phyloP scores from a whole-genome alignment of 768 basidiomycete species.

The Saitozyma sp. region DNA sequence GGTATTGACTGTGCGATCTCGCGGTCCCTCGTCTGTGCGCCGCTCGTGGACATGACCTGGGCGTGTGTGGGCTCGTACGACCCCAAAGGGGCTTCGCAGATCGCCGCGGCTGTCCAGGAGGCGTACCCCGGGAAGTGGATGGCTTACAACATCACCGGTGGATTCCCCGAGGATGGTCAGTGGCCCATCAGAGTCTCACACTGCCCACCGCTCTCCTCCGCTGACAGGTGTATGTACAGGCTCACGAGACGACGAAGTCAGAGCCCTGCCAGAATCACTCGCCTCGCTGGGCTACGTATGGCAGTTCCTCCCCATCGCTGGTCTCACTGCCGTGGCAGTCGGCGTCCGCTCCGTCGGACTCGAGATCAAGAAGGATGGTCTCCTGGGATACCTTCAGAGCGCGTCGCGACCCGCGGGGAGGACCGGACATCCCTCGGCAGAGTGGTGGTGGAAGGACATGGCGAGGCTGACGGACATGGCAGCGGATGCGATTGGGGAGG shows the following conservation, averaged over 20 bases:
- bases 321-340: background rate
- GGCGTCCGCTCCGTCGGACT: slow-evolving; percentile 3
- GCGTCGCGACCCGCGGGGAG: slow-evolving; percentile 6
- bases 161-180: slow-evolving; percentile 19
- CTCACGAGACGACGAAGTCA: slow-evolving; percentile 6
- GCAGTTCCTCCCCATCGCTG: slow-evolving; percentile 10
- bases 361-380: slow-evolving; percentile 1
- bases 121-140: slow-evolving; percentile 26
- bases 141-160: slow-evolving; percentile 23
- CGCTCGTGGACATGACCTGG: too few relatives aligned
- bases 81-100: slow-evolving; percentile 5
- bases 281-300: slow-evolving; percentile 9
- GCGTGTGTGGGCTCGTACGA: slow-evolving; percentile 5
- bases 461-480: slow-evolving; percentile 13
- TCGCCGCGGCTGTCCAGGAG: slow-evolving; percentile 13
- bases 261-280: background rate
- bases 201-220: too few relatives aligned
- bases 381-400: slow-evolving; percentile 4
- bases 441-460: slow-evolving; percentile 10
- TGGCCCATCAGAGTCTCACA: background rate
- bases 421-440: background rate
- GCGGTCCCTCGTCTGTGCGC: too few relatives aligned
- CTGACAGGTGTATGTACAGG: background rate
- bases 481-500: slow-evolving; percentile 13
- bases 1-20: too few relatives aligned